A percentile compares a stretch with the other conserved stretches of the same genome.
phyloP scores from a whole-genome alignment of 495 filamentous ascomycete species.

The Bombardia bombarda region DNA sequence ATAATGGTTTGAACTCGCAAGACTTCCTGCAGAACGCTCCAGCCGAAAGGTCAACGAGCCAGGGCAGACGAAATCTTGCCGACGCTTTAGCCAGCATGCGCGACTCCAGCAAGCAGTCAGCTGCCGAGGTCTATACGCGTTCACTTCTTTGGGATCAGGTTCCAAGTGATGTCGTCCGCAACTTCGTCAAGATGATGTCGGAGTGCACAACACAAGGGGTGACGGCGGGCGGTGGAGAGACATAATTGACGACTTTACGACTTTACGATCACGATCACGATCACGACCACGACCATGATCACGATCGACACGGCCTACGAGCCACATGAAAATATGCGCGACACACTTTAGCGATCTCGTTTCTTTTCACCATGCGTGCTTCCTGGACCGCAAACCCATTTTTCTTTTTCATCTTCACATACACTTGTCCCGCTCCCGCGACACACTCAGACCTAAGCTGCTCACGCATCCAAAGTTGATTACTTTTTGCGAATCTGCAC shows the following conservation, averaged over 20 bases:
- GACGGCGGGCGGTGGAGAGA: constrained; percentile 26
- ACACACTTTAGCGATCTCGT: constrained; percentile 6
- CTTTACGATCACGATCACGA: constrained; percentile 10
- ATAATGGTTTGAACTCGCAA: constrained; percentile 73
- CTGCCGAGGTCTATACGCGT: constrained; percentile 83
- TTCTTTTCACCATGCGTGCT: constrained; percentile 4
- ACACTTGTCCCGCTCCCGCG: constrained; percentile 30
- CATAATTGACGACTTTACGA: constrained; percentile 25
- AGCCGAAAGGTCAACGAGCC: constrained; percentile 38
- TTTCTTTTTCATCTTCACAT: constrained; percentile 8
- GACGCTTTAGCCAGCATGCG: constrained; percentile 79
- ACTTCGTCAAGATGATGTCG: constrained; percentile 84
- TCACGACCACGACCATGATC: constrained; percentile 10
- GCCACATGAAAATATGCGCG: constrained; percentile 5
- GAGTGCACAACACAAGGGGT: constrained; percentile 38
- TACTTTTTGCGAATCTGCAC: constrained; percentile 14
- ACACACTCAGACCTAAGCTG: constrained; percentile 26
- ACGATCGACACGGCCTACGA: constrained; percentile 1
- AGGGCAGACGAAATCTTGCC: constrained; percentile 65
- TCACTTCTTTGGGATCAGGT: constrained; percentile 93
- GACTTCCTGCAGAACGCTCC: constrained; percentile 50
- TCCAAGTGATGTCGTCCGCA: constrained; percentile 80
- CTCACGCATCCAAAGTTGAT: constrained; percentile 29
- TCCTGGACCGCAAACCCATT: too few species aligned
- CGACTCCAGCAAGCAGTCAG: constrained; percentile 53